Percentiles rank a stretch among this genome's conserved stretches.
Conservation (phyloP, 495 filamentous ascomycete genomes). For the Xylaria intraflava region DNA sequence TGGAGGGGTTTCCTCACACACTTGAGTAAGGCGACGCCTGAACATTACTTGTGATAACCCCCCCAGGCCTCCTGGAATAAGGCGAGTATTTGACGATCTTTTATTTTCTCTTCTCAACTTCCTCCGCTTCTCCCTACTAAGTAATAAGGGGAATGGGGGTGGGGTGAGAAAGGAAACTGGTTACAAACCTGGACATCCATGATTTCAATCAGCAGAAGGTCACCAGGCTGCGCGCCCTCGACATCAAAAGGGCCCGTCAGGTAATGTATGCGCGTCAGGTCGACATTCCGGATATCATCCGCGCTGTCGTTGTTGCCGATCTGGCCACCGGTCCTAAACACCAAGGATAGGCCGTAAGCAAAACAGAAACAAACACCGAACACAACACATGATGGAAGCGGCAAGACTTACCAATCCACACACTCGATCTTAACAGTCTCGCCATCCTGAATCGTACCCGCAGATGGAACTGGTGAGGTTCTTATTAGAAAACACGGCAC, state of each 20-base stretch:
- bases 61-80: too few relatives aligned
- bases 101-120: too few relatives aligned
- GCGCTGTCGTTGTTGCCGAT: constrained; percentile 85
- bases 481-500: neutral
- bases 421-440: constrained; percentile 96
- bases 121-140: too few relatives aligned
- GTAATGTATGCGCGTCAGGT: constrained; percentile 80
- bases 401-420: constrained; percentile 58
- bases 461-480: constrained; percentile 58
- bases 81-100: too few relatives aligned
- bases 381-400: neutral
- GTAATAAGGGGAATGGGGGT: too few relatives aligned
- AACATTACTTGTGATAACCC: too few relatives aligned
- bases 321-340: constrained; percentile 64
- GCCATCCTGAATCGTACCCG: constrained; percentile 68
- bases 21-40: too few relatives aligned
- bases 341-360: constrained; percentile 21
- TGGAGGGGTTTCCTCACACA: neutral
- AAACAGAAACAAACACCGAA: too few relatives aligned
- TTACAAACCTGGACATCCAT: constrained; percentile 69
- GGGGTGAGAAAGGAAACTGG: neutral
- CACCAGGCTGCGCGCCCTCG: constrained; percentile 78
- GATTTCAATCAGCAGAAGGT: constrained; percentile 84
- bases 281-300: constrained; percentile 80
- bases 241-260: constrained; percentile 89